phyloP scores from a whole-genome alignment of 805 yeast species.

The Grigorovia yakushimaensis region DNA sequence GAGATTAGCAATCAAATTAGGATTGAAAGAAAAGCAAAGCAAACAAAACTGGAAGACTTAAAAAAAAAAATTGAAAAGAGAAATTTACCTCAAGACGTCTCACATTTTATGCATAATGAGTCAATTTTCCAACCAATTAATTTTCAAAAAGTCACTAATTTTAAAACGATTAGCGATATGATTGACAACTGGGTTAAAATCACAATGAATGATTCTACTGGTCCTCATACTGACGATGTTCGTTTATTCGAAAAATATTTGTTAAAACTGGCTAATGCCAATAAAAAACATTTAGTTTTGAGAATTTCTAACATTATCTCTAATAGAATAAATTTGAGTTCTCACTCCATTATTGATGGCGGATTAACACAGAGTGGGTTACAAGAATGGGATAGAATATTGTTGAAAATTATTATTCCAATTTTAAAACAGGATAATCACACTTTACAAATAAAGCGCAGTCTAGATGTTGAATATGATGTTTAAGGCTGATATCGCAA shows the following conservation, averaged over 20 bases:
- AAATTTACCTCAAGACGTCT: constrained; percentile 5
- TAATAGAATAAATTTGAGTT: constrained; percentile 11
- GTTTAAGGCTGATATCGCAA: no score
- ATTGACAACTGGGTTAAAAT: constrained; percentile 31
- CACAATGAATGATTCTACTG: constrained; percentile 19
- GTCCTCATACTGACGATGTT: constrained; percentile 35
- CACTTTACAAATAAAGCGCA: constrained; percentile 17
- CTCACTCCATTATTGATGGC: background rate
- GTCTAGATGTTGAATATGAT: constrained; percentile 18
- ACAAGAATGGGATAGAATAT: constrained; percentile 26
- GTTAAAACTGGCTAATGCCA: constrained; percentile 18
- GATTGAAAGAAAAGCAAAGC: constrained; percentile 14
- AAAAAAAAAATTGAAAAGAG: constrained; percentile 11
- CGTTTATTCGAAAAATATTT: constrained; percentile 30
- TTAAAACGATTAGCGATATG: constrained; percentile 29
- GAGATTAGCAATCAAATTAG: constrained; percentile 50
- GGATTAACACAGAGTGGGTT: constrained; percentile 5
- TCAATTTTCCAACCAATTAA: constrained; percentile 22
- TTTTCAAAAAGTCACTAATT: constrained; percentile 28
- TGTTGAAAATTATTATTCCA: constrained; percentile 19
- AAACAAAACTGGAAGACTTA: constrained; percentile 15
- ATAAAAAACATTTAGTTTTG: constrained; percentile 20
- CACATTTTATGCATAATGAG: constrained; percentile 15
- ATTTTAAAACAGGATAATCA: constrained; percentile 17
- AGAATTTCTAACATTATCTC: constrained; percentile 18